Evolutionary conservation across 768 basidiomycete genomes (phyloP).

Genomic region (Amanita molliuscula): DNA sequence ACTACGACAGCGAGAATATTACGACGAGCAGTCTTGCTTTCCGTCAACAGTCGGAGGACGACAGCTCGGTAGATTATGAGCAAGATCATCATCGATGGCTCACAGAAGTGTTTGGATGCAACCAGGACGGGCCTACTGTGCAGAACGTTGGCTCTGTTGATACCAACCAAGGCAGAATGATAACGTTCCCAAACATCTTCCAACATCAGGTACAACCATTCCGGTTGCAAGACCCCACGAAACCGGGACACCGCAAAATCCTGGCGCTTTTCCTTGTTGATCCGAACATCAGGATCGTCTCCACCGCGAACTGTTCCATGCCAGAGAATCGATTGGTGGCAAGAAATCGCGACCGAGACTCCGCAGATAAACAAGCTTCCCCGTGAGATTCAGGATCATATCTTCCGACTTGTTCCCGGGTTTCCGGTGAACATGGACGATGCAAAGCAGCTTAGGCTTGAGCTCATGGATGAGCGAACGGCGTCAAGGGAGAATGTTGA

Average conservation of each 20-base stretch:
- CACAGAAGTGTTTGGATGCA: not conserved
- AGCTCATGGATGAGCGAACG: not conserved
- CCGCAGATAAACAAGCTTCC: not conserved
- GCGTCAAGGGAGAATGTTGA: too few species aligned
- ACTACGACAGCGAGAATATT: slow-evolving; percentile 22
- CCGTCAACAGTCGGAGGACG: slow-evolving; percentile 10
- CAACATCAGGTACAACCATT: slow-evolving; percentile 27
- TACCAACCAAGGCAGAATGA: slow-evolving; percentile 15
- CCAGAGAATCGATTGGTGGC: slow-evolving; percentile 21
- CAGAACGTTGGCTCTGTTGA: slow-evolving; percentile 18
- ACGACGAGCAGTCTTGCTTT: slow-evolving; percentile 20
- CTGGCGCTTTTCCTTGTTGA: slow-evolving; percentile 28
- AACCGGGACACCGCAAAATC: slow-evolving; percentile 25
- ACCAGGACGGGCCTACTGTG: slow-evolving; percentile 1
- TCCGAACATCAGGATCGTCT: slow-evolving; percentile 18
- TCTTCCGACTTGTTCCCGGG: not conserved
- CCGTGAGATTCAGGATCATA: not conserved
- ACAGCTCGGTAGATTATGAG: not conserved
- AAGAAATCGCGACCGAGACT: not conserved
- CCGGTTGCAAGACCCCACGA: slow-evolving; percentile 10
- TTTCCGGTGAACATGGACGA: slow-evolving; percentile 10
- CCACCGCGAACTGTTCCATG: slow-evolving; percentile 21
- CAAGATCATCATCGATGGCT: slow-evolving; percentile 1
- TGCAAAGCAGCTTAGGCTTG: slow-evolving; percentile 10
- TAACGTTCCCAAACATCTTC: slow-evolving; percentile 27